Evolutionary conservation across 768 basidiomycete genomes (phyloP), one percentile per base, ranked within the genome.

Genomic region (Phanerodontia chrysosporium): DNA sequence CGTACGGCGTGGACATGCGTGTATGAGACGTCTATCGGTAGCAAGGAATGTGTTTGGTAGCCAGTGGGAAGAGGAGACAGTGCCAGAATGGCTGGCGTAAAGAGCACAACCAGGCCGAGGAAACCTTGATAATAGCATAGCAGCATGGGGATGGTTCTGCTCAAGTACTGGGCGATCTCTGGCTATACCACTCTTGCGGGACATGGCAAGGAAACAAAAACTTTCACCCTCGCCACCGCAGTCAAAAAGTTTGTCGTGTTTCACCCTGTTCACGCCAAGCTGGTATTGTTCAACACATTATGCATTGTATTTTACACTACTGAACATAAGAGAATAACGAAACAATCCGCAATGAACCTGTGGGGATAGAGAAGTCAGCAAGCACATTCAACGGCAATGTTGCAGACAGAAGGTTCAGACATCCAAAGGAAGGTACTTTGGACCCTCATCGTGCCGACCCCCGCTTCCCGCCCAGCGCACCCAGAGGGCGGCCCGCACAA

Each of bases 361-460:
- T 21, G 42, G 35, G 22, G 22, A 14, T 6, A 22, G 36, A 46
- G 39, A 18, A 13, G 45, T 56, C 55, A 56, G 45, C 53, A 14
- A 45, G 46, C 28, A 45, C 45, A 44, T 56, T 48, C 44, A 63
- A 42, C 51, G 18, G 18, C 42, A 16, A 36, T 6, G 22, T 49
- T 25, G 25, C 27, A 48, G 2, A 66, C n/a, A 63, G 66, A 73
- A 67, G 69, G 74, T 73, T 89, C 88, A 89, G 88, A 89, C 88
- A 90, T 90, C 87, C 88, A 87, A 89, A 86, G 87, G 87, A 90
- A 89, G 89, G 83, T 84, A 78, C 73, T 82, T 77, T 27, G 66
- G 51, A 66, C 87, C 78, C 84, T 78, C 88, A 90, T 82, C 70
- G 76, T 75, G 78, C 78, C 86, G 71, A 87, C 87, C 87, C 80